Percentiles rank a stretch among this genome's conserved stretches.
Conservation (phyloP, 768 basidiomycete genomes). For the Xerocomellus intermedius region DNA sequence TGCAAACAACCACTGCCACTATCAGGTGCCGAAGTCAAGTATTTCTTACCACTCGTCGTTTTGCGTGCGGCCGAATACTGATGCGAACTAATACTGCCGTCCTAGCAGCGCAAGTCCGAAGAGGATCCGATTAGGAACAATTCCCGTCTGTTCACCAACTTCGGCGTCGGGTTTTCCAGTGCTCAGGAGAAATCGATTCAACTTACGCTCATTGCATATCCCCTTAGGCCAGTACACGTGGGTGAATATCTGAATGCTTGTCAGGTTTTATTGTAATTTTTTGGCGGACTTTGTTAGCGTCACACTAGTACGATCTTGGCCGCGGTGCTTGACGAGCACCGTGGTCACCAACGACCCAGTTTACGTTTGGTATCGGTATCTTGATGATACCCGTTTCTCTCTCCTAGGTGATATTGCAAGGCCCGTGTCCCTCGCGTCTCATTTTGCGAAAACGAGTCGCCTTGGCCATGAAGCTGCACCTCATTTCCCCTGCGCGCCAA, state of each 20-base stretch:
- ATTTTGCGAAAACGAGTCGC: constrained; percentile 10
- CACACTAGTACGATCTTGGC: not conserved
- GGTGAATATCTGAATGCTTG: not conserved
- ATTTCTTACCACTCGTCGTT: constrained; percentile 3
- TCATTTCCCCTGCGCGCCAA: constrained; percentile 1
- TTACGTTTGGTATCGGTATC: constrained; percentile 24
- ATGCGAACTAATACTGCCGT: not conserved
- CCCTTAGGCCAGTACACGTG: not conserved
- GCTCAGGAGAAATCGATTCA: not conserved
- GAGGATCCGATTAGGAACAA: constrained; percentile 13
- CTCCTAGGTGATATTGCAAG: constrained; percentile 10
- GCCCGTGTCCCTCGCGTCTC: constrained; percentile 11
- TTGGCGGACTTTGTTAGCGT: not conserved
- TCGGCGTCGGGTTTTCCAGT: not conserved
- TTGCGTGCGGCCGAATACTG: not conserved
- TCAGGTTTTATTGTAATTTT: not conserved
- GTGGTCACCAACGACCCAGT: constrained; percentile 21
- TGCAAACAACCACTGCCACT: not conserved
- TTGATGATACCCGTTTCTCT: constrained; percentile 13
- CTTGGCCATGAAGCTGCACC: constrained; percentile 6
- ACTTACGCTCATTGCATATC: not conserved
- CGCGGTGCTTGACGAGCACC: constrained; percentile 8
- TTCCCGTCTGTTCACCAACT: not conserved
- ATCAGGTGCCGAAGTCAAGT: not conserved
- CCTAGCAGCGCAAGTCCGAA: not conserved